Evolutionary conservation across 208 protist genomes (phyloP), one percentile per base, ranked within the genome.

Genomic region (Angomonas ambiguus): DNA sequence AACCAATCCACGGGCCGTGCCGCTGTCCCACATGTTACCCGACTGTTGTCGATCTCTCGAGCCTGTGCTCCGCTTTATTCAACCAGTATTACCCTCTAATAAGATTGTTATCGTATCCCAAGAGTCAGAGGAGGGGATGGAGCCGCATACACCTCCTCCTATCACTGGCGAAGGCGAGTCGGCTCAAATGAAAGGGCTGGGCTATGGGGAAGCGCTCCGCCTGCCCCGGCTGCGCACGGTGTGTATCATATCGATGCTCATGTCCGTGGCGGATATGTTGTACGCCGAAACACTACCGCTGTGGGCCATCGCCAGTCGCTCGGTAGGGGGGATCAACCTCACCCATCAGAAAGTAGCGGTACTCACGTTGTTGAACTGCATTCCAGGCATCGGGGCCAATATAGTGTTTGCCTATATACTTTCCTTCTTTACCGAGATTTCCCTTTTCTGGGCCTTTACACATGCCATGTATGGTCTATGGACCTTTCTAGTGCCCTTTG

Each of bases 281-380:
- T 84, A 71, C 42, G 65, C 42, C n/a, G 78, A 87, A 56, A 64
- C 81, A 38, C 27, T 91, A 18, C 84, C 84, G n/a, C 67, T 91
- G 34, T 91, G 84, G 84, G 67, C 64, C 16, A 82, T 85, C 42
- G 84, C 80, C 6, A 55, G 66, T 0, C 18, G 57, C 18, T 33
- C 25, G 13, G 71, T 67, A 18, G 80, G 80, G 5, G 84, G 80
- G 6, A 70, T 87, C 25, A 65, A 53, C 13, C 45, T 91, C 33
- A 75, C 53, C 4, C 75, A 74, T 16, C 57, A 65, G 55, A 51
- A 62, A 6, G 69, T 87, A 16, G 80, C 79, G 28, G 67, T 72
- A 25, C 35, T 91, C 32, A 76, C 82, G 49, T 27, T 81, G 18
- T 59, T 64, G 30, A 59, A 74, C 56, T 67, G 70, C 63, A 63